Base-by-base conservation (phyloP, 2,329 filamentous ascomycete species). In the Nigrograna mackinnonii region DNA sequence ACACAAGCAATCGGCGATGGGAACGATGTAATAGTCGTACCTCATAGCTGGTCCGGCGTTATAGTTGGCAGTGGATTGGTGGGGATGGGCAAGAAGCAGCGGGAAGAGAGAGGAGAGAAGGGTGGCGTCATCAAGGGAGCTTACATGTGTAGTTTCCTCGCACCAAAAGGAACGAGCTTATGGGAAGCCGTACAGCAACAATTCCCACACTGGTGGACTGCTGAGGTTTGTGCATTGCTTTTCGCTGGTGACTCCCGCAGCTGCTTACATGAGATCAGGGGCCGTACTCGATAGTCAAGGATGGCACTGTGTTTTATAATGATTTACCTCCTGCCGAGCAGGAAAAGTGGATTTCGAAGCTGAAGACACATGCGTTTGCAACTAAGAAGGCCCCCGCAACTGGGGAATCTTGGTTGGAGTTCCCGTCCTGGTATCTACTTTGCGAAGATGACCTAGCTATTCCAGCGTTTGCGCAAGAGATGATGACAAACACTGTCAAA, bases 1-100 rank as follows among this genome's bases (percentile, higher is more conserved):
- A 50, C 64, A 12, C 38, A 50, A 4, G 64, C 73, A 4, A 68
- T 73, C 6, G 65, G 68, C 13, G 46, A 54, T 3, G 67, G 67
- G 13, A 70, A 71, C 34, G 60, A 75, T 20, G 64, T 77, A 12
- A 50, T 76, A 1, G 62, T 77, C 2, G 50, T 71, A 4, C 60
- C 66, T 4, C 73, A 78, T 47, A 75, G 69, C 2, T 76, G 74
- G 56, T 67, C 69, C n/a, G 74, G 73, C 12, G 55, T 72, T 1
- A 58, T 73, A 2, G 67, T 63, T 6, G 58, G 62, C 4, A 63
- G 70, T 43, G 66, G 64, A 4, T 48, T 66, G 1, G 58, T 61
- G 11, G 70, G 68, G 0, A 47, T 71, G 5, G 51, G 58, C 5
- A 66, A 70, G 36, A 46, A 50, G 22, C 62, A 69, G 33, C 54